Evolutionary conservation across 805 yeast genomes (phyloP).

Genomic region (Candida peoriensis): DNA sequence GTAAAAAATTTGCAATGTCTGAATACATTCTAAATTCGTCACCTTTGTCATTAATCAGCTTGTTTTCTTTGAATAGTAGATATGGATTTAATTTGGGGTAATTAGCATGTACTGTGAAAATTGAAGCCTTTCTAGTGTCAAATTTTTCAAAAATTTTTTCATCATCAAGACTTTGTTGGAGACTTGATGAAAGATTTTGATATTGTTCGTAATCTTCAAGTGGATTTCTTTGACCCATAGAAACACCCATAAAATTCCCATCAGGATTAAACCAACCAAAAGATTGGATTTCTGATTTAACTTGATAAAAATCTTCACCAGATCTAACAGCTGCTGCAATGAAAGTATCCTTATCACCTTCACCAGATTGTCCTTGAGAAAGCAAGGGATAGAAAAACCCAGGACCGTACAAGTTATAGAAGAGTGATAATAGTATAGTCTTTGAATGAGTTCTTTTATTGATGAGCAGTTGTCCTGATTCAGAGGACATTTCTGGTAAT

Average conservation of each 20-base stretch:
- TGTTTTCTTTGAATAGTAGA: constrained; percentile 19
- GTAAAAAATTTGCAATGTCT: constrained; percentile 25
- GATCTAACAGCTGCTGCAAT: constrained; percentile 51
- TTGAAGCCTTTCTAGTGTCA: constrained; percentile 12
- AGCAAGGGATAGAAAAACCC: constrained; percentile 59
- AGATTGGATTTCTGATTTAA: constrained; percentile 24
- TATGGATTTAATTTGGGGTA: constrained; percentile 33
- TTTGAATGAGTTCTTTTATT: constrained; percentile 55
- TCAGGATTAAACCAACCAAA: constrained; percentile 24
- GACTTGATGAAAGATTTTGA: not conserved
- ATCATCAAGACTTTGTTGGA: constrained; percentile 3
- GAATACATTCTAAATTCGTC: constrained; percentile 23
- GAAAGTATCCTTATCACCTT: constrained; percentile 78
- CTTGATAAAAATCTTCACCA: constrained; percentile 42
- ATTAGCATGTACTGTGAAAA: constrained; percentile 34
- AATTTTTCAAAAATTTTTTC: constrained; percentile 9
- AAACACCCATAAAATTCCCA: constrained; percentile 54
- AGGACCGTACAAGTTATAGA: constrained; percentile 66
- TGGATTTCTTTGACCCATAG: constrained; percentile 76
- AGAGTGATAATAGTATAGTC: constrained; percentile 53
- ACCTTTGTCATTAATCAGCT: constrained; percentile 14
- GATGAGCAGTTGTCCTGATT: constrained; percentile 64
- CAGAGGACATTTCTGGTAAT: constrained; percentile 62
- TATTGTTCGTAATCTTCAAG: constrained; percentile 44
- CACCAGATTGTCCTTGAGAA: constrained; percentile 71